Evolutionary conservation across 495 filamentous ascomycete species (phyloP).

Genomic region (Collariella sp.): DNA sequence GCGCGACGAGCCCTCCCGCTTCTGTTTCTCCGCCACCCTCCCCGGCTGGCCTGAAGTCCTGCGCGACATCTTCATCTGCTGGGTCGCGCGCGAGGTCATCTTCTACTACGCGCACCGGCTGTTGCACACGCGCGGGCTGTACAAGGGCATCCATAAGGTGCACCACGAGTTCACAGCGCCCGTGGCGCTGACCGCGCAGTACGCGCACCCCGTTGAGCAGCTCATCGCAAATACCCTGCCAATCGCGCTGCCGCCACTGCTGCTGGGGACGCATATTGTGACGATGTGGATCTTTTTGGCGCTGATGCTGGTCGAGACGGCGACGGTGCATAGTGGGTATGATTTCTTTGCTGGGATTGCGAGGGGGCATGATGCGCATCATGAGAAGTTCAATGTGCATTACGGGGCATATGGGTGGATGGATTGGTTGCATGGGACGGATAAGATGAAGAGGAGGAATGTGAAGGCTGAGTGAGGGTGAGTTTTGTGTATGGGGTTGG

Average conservation of each 20-base stretch:
- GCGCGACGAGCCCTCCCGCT: slow-evolving; percentile 25
- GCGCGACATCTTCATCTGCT: slow-evolving; percentile 38
- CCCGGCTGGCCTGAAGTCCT: slow-evolving; percentile 31
- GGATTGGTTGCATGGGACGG: slow-evolving; percentile 40
- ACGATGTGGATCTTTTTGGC: slow-evolving; percentile 45
- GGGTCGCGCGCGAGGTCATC: slow-evolving; percentile 41
- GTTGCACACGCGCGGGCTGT: slow-evolving; percentile 44
- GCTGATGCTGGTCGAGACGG: slow-evolving; percentile 42
- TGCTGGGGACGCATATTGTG: slow-evolving; percentile 40
- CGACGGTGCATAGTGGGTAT: slow-evolving; percentile 48
- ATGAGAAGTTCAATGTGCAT: slow-evolving; percentile 36
- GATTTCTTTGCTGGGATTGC: slow-evolving; percentile 39
- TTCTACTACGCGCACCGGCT: slow-evolving; percentile 52
- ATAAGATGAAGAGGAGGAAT: slow-evolving; percentile 17
- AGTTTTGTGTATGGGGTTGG: background rate
- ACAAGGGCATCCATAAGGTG: slow-evolving; percentile 45
- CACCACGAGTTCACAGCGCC: slow-evolving; percentile 54
- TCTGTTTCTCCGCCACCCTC: slow-evolving; percentile 27
- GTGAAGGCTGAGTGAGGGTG: slow-evolving; percentile 8
- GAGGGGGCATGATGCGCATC: slow-evolving; percentile 47
- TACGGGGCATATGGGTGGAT: slow-evolving; percentile 33
- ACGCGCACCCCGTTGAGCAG: slow-evolving; percentile 51
- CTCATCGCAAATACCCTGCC: slow-evolving; percentile 47
- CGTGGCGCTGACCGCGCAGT: slow-evolving; percentile 50
- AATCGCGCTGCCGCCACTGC: slow-evolving; percentile 42